These are phyloP conservation scores for Chlorella sp. DNA, from an alignment of 139 green algal genomes.

Conservation along the genomic window DNA sequence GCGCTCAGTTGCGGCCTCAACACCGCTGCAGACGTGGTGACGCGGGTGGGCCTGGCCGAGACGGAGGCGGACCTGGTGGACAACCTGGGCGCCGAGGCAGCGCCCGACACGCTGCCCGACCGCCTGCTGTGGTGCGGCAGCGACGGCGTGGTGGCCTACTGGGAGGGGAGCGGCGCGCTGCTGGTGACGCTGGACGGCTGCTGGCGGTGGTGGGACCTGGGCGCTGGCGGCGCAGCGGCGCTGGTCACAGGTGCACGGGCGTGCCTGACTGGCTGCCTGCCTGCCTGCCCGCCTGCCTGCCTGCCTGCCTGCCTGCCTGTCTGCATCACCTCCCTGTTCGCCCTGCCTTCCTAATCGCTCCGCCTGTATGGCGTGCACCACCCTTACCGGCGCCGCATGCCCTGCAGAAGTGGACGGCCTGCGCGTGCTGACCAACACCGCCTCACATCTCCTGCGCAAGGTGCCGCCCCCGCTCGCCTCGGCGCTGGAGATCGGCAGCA, in stretches of 20 bases:
- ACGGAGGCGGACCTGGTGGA: constrained; percentile 17
- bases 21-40: constrained; percentile 21
- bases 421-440: constrained; percentile 55
- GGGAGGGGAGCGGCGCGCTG: constrained; percentile 58
- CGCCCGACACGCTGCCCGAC: constrained; percentile 51
- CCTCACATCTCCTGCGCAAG: constrained; percentile 64
- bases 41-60: constrained; percentile 19
- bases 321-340: too few species aligned
- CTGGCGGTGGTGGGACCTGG: constrained; percentile 27
- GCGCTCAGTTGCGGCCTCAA: too few species aligned
- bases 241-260: constrained; percentile 65
- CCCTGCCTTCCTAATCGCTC: too few species aligned
- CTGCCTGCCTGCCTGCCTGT: too few species aligned
- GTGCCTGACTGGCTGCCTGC: too few species aligned
- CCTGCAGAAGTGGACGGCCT: constrained; percentile 65
- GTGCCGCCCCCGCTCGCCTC: constrained; percentile 53
- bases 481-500: constrained; percentile 44
- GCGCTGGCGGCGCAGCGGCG: not conserved
- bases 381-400: too few species aligned
- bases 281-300: too few species aligned
- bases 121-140: constrained; percentile 83
- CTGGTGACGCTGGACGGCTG: constrained; percentile 36
- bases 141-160: constrained; percentile 80
- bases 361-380: too few species aligned
- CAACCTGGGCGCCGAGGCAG: constrained; percentile 43